phyloP scores from a whole-genome alignment of 2,329 filamentous ascomycete genomes.

The Diaporthe citriasiana region DNA sequence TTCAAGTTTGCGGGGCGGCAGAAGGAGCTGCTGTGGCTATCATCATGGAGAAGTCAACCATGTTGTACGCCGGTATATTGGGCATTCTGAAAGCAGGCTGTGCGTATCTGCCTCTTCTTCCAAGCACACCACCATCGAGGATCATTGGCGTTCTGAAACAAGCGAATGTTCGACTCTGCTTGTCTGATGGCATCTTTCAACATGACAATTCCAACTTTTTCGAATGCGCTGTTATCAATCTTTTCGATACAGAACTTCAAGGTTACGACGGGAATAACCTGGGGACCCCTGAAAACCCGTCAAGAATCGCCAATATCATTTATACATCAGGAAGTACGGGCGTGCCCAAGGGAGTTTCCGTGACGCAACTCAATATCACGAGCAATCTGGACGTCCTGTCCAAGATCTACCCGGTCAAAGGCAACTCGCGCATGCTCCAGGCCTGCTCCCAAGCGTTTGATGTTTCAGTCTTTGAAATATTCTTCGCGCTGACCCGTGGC shows the following conservation, averaged over 20 bases:
- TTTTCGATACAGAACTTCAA: slow-evolving; percentile 50
- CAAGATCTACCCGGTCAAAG: slow-evolving; percentile 72
- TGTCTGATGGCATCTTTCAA: slow-evolving; percentile 55
- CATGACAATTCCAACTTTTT: slow-evolving; percentile 40
- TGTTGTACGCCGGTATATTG: slow-evolving; percentile 81
- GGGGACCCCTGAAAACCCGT: slow-evolving; percentile 55
- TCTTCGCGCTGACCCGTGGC: slow-evolving; percentile 84
- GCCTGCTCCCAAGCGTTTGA: slow-evolving; percentile 89
- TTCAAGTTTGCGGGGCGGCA: slow-evolving; percentile 62
- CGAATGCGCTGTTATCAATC: slow-evolving; percentile 50
- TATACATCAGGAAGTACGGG: slow-evolving; percentile 90
- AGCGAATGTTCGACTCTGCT: slow-evolving; percentile 63
- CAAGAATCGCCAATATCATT: slow-evolving; percentile 79
- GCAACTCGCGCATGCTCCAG: slow-evolving; percentile 77
- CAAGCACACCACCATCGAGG: slow-evolving; percentile 75
- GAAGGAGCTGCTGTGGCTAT: slow-evolving; percentile 77
- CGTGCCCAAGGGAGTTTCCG: slow-evolving; percentile 81
- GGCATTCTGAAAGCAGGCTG: slow-evolving; percentile 81
- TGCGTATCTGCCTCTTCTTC: slow-evolving; percentile 84
- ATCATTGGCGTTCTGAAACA: slow-evolving; percentile 73
- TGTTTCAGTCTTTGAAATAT: slow-evolving; percentile 91
- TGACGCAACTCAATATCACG: slow-evolving; percentile 82
- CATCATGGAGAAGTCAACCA: slow-evolving; percentile 81
- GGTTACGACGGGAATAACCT: slow-evolving; percentile 55
- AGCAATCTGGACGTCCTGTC: slow-evolving; percentile 80